Evolutionary conservation across 495 filamentous ascomycete species (phyloP).

Genomic region (Bacidia rubella): DNA sequence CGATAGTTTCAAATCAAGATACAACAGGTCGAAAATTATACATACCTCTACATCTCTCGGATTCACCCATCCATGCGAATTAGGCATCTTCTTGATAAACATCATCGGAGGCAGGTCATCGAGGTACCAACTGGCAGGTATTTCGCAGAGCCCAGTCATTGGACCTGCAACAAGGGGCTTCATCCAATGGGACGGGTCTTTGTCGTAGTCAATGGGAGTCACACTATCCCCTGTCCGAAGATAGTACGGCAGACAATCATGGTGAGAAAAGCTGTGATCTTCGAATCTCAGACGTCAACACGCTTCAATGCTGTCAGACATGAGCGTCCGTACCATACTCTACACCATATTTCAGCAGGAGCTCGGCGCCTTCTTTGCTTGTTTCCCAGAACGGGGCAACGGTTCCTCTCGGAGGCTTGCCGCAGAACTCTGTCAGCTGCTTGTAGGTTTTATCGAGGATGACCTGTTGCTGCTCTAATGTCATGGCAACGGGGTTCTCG

Average conservation of each 20-base stretch:
- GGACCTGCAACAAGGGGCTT: constrained; percentile 41
- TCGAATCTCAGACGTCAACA: background rate
- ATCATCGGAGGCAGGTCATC: constrained; percentile 51
- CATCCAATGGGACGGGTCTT: constrained; percentile 54
- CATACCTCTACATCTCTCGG: constrained; percentile 31
- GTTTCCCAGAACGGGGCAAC: constrained; percentile 58
- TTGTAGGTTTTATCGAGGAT: constrained; percentile 66
- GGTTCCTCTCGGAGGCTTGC: constrained; percentile 57
- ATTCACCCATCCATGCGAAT: constrained; percentile 49
- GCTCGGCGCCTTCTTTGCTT: constrained; percentile 48
- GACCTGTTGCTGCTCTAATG: constrained; percentile 56
- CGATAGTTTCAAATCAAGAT: too few species aligned
- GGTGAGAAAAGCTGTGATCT: constrained; percentile 48
- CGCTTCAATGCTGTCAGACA: background rate
- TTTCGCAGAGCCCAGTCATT: constrained; percentile 47
- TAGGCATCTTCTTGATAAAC: constrained; percentile 48
- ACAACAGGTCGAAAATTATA: background rate
- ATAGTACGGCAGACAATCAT: constrained; percentile 55
- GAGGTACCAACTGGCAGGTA: constrained; percentile 55
- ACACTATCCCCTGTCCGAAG: constrained; percentile 47
- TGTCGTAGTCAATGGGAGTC: constrained; percentile 47
- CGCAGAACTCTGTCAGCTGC: constrained; percentile 58
- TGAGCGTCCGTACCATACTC: constrained; percentile 38
- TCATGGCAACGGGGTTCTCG: constrained; percentile 64
- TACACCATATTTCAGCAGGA: constrained; percentile 54